Evolutionary conservation across 768 basidiomycete species (phyloP).

Genomic region (Termitomyces eurrhizus): DNA sequence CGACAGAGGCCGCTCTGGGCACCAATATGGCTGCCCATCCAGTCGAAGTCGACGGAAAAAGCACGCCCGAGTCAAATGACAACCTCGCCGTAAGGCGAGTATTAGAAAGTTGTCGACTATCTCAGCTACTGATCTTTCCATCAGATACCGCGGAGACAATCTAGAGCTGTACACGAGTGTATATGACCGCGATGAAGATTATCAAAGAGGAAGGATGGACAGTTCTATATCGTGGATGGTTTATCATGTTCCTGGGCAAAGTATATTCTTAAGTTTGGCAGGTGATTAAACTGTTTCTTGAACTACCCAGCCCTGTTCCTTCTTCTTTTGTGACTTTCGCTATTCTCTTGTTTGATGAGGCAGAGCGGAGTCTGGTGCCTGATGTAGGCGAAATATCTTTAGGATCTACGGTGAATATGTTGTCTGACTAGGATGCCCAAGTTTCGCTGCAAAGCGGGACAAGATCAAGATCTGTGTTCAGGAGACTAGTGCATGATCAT

Average conservation of each 20-base stretch:
- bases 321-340: no score
- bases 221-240: constrained; percentile 32
- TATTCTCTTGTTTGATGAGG: not conserved
- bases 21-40: not conserved
- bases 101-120: not conserved
- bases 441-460: not conserved
- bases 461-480: not conserved
- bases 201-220: constrained; percentile 32
- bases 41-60: not conserved
- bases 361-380: no score
- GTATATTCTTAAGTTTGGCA: not conserved
- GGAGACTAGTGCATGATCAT: not conserved
- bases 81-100: constrained; percentile 13
- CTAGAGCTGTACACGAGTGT: constrained; percentile 24
- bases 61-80: not conserved
- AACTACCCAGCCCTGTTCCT: not conserved
- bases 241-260: constrained; percentile 22
- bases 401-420: no score
- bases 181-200: constrained; percentile 25
- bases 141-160: constrained; percentile 23
- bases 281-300: not conserved
- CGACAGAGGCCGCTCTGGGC: not conserved
- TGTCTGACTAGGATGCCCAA: not conserved
- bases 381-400: no score
- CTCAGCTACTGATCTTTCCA: not conserved